These are phyloP conservation scores for Metschnikowia amazonensis DNA, from an alignment of 805 yeast genomes.

Conservation along the genomic window DNA sequence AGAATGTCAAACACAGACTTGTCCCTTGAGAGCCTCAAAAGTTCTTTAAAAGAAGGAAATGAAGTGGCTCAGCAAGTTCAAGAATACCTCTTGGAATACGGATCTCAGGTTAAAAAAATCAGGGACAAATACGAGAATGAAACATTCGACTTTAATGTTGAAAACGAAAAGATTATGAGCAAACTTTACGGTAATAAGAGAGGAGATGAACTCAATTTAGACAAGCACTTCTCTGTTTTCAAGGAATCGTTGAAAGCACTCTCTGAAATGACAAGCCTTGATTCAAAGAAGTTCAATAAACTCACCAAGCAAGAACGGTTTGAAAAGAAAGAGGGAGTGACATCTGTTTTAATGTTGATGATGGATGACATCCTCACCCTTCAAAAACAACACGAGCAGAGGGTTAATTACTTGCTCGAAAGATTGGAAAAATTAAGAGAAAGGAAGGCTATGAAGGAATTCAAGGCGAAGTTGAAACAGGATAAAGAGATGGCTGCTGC, in stretches of 20 bases:
- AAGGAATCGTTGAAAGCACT: conserved; percentile 28
- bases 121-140: conserved; percentile 41
- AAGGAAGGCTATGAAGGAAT: conserved; percentile 32
- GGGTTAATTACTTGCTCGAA: conserved; percentile 25
- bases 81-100: conserved; percentile 41
- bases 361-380: conserved; percentile 27
- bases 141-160: conserved; percentile 51
- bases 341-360: conserved; percentile 28
- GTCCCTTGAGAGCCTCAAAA: conserved; percentile 42
- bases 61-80: conserved; percentile 41
- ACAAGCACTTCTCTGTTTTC: conserved; percentile 23
- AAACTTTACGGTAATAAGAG: conserved; percentile 13
- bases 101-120: conserved; percentile 42
- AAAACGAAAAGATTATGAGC: conserved; percentile 41
- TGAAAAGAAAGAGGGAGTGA: conserved; percentile 23
- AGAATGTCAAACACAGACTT: conserved; percentile 46
- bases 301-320: conserved; percentile 25
- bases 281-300: conserved; percentile 21
- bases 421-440: conserved; percentile 28
- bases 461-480: conserved; percentile 30
- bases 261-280: conserved; percentile 21
- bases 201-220: conserved; percentile 21
- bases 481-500: conserved; percentile 18
- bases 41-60: conserved; percentile 42
- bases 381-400: conserved; percentile 28